These are phyloP conservation scores for Pythium monospermum DNA, from an alignment of 352 stramenopile genomes.

Conservation along the genomic window DNA sequence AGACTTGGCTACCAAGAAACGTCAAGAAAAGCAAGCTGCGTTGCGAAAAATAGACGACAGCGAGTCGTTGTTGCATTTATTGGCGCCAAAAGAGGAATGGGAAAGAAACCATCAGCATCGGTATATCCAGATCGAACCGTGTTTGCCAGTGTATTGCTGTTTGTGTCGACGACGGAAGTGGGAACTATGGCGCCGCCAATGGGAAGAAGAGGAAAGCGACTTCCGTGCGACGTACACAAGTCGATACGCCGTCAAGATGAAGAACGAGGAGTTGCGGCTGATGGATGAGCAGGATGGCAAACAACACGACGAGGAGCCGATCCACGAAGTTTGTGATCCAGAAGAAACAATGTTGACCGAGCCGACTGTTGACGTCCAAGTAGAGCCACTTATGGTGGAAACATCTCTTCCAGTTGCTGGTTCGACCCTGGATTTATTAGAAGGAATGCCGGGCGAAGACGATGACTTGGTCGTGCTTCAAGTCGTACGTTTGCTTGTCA, in stretches of 20 bases:
- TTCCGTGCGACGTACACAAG: constrained; percentile 34
- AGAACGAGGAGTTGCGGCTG: constrained; percentile 41
- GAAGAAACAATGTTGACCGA: neutral
- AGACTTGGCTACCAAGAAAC: constrained; percentile 24
- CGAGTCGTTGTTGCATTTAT: constrained; percentile 2
- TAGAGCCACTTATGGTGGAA: too few relatives aligned
- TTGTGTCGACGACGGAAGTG: constrained; percentile 58
- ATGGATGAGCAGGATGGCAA: too few relatives aligned
- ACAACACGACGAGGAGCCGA: constrained; percentile 3
- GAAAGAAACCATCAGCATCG: constrained; percentile 68
- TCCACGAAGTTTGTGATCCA: neutral
- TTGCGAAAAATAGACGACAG: constrained; percentile 19
- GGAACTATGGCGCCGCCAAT: constrained; percentile 39
- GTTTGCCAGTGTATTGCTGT: constrained; percentile 46
- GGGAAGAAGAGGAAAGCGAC: constrained; percentile 45
- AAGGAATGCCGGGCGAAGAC: constrained; percentile 4
- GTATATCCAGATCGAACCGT: constrained; percentile 32
- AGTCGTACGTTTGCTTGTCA: constrained; percentile 12
- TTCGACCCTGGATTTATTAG: constrained; percentile 1
- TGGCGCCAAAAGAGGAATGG: constrained; percentile 51
- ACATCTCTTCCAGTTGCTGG: too few relatives aligned
- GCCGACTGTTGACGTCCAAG: too few relatives aligned
- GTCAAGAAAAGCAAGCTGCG: constrained; percentile 14
- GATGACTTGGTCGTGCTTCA: constrained; percentile 11
- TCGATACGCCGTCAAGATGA: constrained; percentile 29